Conservation (phyloP, 176 grass and related monocot species). For the Aegilops speltoides region DNA sequence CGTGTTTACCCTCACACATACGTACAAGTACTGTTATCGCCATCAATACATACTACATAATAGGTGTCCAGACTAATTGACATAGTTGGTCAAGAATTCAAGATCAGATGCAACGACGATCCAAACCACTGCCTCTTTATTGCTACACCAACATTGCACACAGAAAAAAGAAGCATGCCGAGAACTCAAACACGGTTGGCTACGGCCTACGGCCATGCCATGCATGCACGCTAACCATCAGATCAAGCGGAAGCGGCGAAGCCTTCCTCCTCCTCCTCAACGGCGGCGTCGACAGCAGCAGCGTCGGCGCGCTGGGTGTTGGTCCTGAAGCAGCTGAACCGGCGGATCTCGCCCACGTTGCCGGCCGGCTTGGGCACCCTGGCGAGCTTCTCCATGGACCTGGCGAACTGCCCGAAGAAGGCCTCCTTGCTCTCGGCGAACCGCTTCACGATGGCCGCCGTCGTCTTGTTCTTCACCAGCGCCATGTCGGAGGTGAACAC, state of each 20-base stretch:
- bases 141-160: too few species aligned
- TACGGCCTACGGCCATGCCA: too few species aligned
- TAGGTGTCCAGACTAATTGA: too few species aligned
- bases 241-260: background rate
- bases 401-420: constrained; percentile 37
- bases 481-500: constrained; percentile 47
- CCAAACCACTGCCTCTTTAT: too few species aligned
- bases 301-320: background rate
- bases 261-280: background rate
- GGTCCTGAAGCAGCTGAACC: background rate
- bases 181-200: too few species aligned
- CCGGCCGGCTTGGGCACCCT: background rate
- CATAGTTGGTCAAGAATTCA: too few species aligned
- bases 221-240: too few species aligned
- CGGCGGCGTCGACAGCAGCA: background rate
- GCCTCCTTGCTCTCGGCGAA: background rate
- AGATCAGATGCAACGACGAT: too few species aligned
- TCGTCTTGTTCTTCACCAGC: background rate
- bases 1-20: too few species aligned
- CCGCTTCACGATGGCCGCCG: background rate
- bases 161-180: too few species aligned
- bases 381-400: constrained; percentile 22
- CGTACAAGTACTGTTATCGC: too few species aligned
- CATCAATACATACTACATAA: too few species aligned
- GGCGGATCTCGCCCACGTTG: constrained; percentile 29